These are phyloP conservation scores for Metschnikowia bowlesiae DNA, from an alignment of 805 yeast species.

Conservation along the genomic window DNA sequence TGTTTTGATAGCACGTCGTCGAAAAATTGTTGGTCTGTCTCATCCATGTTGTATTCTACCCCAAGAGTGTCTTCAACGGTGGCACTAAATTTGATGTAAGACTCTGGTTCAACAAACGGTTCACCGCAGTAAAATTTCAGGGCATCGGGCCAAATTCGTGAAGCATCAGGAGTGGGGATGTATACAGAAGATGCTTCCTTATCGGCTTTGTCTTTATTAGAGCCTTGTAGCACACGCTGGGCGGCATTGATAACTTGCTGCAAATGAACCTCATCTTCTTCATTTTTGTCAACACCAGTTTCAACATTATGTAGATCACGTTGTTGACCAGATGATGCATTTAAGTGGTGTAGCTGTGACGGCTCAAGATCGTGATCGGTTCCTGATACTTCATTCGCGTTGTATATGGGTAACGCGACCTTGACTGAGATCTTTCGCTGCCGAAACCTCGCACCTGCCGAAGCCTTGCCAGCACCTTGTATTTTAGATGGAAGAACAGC, in stretches of 20 bases:
- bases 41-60: conserved; percentile 84
- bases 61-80: conserved; percentile 96
- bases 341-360: conserved; percentile 39
- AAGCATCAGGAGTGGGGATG: conserved; percentile 97
- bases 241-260: conserved; percentile 86
- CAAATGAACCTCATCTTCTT: conserved; percentile 94
- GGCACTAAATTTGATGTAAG: conserved; percentile 84
- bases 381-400: conserved; percentile 77
- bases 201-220: conserved; percentile 26
- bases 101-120: conserved; percentile 63
- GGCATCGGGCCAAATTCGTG: conserved; percentile 76
- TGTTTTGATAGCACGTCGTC: conserved; percentile 35
- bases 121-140: conserved; percentile 59
- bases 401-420: conserved; percentile 72
- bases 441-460: conserved; percentile 71
- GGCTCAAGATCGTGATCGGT: conserved; percentile 51
- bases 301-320: conserved; percentile 87
- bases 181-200: conserved; percentile 44
- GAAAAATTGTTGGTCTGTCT: conserved; percentile 71
- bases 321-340: conserved; percentile 55
- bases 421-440: conserved; percentile 93
- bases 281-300: conserved; percentile 97
- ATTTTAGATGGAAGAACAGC: conserved; percentile 39
- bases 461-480: conserved; percentile 26
- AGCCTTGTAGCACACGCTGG: conserved; percentile 51